Evolutionary conservation across 768 basidiomycete genomes (phyloP).

Genomic region (Lentinula guzmanii): DNA sequence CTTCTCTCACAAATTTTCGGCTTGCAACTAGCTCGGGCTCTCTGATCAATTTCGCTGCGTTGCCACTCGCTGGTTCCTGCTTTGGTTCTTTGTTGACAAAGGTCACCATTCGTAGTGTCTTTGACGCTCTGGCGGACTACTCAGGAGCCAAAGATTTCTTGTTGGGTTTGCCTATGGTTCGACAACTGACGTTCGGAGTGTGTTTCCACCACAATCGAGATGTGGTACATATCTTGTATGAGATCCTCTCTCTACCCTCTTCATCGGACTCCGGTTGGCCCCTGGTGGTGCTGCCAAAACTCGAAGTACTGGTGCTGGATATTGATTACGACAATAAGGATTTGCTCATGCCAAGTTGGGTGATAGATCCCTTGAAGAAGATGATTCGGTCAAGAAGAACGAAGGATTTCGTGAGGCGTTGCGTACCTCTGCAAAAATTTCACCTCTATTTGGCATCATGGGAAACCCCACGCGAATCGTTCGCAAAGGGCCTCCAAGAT

Average conservation of each 20-base stretch:
- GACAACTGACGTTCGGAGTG: neutral
- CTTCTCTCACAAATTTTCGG: neutral
- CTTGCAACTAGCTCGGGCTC: neutral
- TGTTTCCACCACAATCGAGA: neutral
- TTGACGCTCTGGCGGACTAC: neutral
- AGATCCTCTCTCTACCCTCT: neutral
- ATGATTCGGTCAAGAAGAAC: neutral
- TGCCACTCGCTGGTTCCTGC: neutral
- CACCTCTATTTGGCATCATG: neutral
- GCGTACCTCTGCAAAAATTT: neutral
- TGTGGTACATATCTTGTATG: neutral
- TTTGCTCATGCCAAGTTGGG: neutral
- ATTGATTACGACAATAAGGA: neutral
- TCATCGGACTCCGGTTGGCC: neutral
- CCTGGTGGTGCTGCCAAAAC: neutral
- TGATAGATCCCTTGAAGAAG: neutral
- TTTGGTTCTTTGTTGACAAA: neutral
- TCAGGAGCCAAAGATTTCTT: neutral
- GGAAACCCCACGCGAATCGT: neutral
- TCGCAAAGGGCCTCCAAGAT: neutral
- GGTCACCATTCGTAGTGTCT: constrained; percentile 1
- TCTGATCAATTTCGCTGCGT: neutral
- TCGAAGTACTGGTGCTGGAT: neutral
- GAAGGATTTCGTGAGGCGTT: neutral
- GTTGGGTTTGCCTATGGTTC: neutral